A percentile compares a stretch with the other conserved stretches of the same genome.
Evolutionary conservation across 495 filamentous ascomycete species (phyloP).

Genomic region (Neurospora sp.): DNA sequence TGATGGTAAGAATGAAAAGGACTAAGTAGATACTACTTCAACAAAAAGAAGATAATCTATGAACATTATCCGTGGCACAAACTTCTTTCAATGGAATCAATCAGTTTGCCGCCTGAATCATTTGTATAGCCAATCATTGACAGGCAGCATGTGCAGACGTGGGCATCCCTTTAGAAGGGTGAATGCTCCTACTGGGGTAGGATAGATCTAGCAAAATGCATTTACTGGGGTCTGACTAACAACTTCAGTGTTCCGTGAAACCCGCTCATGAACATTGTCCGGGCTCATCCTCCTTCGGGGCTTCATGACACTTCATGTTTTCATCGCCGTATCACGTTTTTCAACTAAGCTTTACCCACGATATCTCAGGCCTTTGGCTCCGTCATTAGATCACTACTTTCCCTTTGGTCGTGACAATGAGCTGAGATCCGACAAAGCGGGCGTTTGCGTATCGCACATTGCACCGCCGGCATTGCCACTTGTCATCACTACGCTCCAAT

Average conservation of each 20-base stretch:
- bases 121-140: background rate
- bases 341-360: background rate
- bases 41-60: background rate
- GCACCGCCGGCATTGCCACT: slow-evolving; percentile 5
- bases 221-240: background rate
- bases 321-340: background rate
- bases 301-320: background rate
- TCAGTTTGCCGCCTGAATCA: background rate
- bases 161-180: background rate
- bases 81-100: background rate
- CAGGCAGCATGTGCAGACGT: background rate
- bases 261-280: background rate
- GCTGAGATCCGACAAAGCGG: slow-evolving; percentile 8
- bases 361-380: background rate
- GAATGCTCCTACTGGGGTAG: background rate
- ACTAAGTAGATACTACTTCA: background rate
- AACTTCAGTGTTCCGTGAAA: background rate
- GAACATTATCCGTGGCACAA: background rate
- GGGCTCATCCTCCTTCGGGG: background rate
- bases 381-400: background rate
- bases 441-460: slow-evolving; percentile 11
- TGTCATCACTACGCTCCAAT: background rate
- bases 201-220: background rate
- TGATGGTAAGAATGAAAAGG: background rate
- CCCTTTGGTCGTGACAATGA: slow-evolving; percentile 7